A percentile compares a stretch with the other conserved stretches of the same genome.
phyloP scores from a whole-genome alignment of 176 grass and related monocot genomes.

The Cenchrus americanus region DNA sequence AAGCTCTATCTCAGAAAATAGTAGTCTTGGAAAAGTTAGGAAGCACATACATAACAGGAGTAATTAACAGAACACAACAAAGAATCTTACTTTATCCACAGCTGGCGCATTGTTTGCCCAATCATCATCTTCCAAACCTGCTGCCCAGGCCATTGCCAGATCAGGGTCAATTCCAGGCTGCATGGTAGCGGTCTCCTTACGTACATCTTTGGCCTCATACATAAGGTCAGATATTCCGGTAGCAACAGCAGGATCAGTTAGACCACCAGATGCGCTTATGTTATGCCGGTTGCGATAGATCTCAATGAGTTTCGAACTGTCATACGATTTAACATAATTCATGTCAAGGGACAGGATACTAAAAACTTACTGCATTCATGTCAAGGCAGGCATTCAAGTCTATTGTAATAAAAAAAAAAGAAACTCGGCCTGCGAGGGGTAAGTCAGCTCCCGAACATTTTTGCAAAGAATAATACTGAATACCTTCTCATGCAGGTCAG shows the following conservation, averaged over 20 bases:
- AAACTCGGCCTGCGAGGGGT: too few relatives aligned
- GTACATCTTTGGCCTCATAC: slow-evolving; percentile 80
- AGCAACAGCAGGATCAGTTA: slow-evolving; percentile 96
- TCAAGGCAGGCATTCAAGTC: slow-evolving; percentile 17
- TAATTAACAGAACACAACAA: slow-evolving; percentile 27
- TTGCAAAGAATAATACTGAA: too few relatives aligned
- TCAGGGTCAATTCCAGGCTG: slow-evolving; percentile 87
- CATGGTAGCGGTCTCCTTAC: slow-evolving; percentile 61
- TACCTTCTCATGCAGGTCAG: too few relatives aligned
- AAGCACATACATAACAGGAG: background rate
- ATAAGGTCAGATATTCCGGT: slow-evolving; percentile 97
- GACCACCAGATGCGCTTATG: slow-evolving; percentile 79
- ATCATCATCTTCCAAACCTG: slow-evolving; percentile 88
- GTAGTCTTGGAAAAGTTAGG: background rate
- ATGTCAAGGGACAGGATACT: slow-evolving; percentile 4
- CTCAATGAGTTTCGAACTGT: slow-evolving; percentile 91
- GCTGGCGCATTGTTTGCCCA: slow-evolving; percentile 89
- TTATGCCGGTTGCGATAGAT: slow-evolving; percentile 97
- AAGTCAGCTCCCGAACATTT: too few relatives aligned
- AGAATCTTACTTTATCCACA: slow-evolving; percentile 79
- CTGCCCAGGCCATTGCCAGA: slow-evolving; percentile 98
- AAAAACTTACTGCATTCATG: slow-evolving; percentile 25
- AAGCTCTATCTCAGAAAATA: slow-evolving; percentile 3
- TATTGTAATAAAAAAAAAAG: background rate
- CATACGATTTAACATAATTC: slow-evolving; percentile 40